A percentile compares a stretch with the other conserved stretches of the same genome.
These are phyloP conservation scores for Knufia fluminis DNA, from an alignment of 2,329 filamentous ascomycete genomes.

Conservation along the genomic window DNA sequence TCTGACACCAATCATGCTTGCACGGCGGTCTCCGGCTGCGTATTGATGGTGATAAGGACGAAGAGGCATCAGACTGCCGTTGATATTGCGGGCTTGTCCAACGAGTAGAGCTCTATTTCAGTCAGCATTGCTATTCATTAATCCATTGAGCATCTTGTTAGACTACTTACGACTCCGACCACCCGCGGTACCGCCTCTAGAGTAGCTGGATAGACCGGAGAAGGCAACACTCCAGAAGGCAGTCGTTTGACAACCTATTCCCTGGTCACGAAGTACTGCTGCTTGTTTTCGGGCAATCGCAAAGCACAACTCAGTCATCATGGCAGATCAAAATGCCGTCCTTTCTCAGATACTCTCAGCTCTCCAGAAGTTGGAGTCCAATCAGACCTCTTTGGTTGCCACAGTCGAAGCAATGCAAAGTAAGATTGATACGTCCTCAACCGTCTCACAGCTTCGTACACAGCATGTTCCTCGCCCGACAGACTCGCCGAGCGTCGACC, in stretches of 20 bases:
- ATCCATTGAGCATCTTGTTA: no score
- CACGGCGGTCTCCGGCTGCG: not conserved
- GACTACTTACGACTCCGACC: no score
- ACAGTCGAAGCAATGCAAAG: constrained; percentile 53
- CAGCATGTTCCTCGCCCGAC: constrained; percentile 3
- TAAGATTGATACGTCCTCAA: constrained; percentile 51
- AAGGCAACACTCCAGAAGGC: no score
- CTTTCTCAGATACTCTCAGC: constrained; percentile 44
- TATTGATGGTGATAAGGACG: not conserved
- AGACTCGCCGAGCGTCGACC: constrained; percentile 21
- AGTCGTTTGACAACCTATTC: no score
- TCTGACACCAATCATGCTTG: not conserved
- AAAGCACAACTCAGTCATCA: no score
- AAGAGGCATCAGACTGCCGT: not conserved
- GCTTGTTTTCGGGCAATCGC: no score
- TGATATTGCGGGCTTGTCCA: not conserved
- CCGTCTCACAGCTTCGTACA: constrained; percentile 42
- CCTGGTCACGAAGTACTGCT: no score
- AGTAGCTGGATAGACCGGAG: no score
- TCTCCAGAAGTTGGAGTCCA: constrained; percentile 47
- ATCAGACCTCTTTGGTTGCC: constrained; percentile 47
- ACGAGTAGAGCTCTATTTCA: not conserved
- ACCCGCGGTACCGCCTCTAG: no score
- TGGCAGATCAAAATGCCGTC: constrained; percentile 13
- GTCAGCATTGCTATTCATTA: not conserved